These are phyloP conservation scores for Hyphodiscus sp. DNA, from an alignment of 2,329 filamentous ascomycete species.

Conservation along the genomic window DNA sequence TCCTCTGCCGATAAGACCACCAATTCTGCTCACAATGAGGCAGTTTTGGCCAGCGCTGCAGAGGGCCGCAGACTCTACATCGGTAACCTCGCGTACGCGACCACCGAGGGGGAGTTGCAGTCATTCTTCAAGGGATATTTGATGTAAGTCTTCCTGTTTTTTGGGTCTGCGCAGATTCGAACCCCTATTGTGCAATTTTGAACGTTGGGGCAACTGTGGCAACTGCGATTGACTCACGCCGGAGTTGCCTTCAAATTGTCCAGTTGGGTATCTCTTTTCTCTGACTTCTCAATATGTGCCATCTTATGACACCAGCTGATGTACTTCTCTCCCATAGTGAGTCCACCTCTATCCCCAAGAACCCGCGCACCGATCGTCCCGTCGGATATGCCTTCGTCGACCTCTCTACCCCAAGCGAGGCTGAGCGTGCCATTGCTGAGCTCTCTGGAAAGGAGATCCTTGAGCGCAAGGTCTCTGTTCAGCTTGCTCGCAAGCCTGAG, in stretches of 20 bases:
- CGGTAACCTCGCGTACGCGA: conserved; percentile 99
- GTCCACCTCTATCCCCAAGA: conserved; percentile 98
- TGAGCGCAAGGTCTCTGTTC: conserved; percentile 97
- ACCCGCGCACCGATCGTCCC: conserved; percentile 95
- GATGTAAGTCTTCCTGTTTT: conserved; percentile 66
- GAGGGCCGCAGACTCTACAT: conserved; percentile 99
- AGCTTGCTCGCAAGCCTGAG: conserved; percentile 97
- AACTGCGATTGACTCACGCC: background rate
- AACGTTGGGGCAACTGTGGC: conserved; percentile 5
- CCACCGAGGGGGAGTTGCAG: conserved; percentile 99
- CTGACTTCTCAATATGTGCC: background rate
- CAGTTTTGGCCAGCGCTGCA: conserved; percentile 92
- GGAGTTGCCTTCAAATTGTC: background rate
- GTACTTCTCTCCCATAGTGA: conserved; percentile 53
- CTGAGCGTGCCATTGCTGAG: conserved; percentile 89
- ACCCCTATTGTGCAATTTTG: background rate
- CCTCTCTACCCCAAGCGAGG: conserved; percentile 88
- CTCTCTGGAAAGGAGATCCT: conserved; percentile 97
- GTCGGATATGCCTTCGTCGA: conserved; percentile 99
- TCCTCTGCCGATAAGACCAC: conserved; percentile 37
- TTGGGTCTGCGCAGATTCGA: background rate
- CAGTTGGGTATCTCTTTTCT: background rate
- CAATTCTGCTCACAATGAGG: conserved; percentile 64
- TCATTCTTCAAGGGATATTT: conserved; percentile 99
- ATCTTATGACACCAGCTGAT: conserved; percentile 30